Conservation (phyloP, 73 alveolate species). For the Paramecium pentaurelia region DNA sequence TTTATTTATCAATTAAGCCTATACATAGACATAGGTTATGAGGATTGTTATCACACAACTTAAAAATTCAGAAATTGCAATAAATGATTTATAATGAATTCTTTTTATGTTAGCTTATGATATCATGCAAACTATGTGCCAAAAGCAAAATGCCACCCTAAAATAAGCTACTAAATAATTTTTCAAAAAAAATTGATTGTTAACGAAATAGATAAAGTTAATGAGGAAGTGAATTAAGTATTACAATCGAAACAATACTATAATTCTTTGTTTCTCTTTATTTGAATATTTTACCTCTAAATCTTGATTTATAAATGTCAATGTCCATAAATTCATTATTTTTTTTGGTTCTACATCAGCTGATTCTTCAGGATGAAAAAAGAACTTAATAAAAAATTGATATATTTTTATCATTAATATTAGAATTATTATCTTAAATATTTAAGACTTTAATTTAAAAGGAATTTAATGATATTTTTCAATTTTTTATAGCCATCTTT, state of each 20-base stretch:
- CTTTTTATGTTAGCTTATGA: background rate
- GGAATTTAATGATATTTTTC: background rate
- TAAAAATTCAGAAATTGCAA: background rate
- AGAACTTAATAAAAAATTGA: background rate
- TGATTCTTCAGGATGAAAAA: background rate
- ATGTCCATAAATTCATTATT: background rate
- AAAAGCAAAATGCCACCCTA: background rate
- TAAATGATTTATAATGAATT: background rate
- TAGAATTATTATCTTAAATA: background rate
- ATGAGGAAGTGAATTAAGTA: background rate
- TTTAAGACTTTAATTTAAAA: background rate
- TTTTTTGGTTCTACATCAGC: background rate
- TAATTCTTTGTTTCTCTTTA: background rate
- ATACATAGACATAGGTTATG: background rate
- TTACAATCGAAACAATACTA: background rate
- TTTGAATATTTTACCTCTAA: background rate
- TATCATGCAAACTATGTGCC: constrained; percentile 8
- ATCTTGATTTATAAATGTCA: background rate
- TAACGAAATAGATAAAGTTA: background rate
- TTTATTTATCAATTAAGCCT: background rate
- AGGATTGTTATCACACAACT: background rate
- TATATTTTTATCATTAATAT: background rate
- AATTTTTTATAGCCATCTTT: background rate
- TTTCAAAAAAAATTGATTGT: constrained; percentile 9
- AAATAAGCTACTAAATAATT: background rate